A percentile compares a stretch with the other conserved stretches of the same genome.
Evolutionary conservation across 2,329 filamentous ascomycete genomes (phyloP).

Genomic region (Dichotomopilus funicola): DNA sequence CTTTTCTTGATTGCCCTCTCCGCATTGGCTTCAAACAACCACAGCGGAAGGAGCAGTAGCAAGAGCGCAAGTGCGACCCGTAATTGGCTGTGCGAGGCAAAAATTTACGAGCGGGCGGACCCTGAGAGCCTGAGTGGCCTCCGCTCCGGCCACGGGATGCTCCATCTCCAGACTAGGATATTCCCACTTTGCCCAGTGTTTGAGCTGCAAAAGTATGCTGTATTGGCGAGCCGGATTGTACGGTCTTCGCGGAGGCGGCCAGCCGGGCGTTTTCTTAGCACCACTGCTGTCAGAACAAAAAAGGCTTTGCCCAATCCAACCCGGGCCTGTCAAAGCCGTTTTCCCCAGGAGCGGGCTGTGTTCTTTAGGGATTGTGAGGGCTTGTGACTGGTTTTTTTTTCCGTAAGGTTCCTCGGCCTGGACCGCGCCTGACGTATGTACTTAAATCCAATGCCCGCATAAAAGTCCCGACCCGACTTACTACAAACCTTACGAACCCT

Average conservation of each 20-base stretch:
- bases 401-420: neutral
- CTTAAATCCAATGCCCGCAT: neutral
- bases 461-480: neutral
- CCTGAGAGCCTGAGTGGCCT: neutral
- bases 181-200: neutral
- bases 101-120: neutral
- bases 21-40: neutral
- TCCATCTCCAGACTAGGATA: neutral
- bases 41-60: neutral
- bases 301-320: no score
- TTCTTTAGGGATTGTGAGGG: neutral
- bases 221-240: no score
- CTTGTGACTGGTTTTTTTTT: neutral
- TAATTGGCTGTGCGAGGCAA: neutral
- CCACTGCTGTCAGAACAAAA: no score
- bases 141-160: neutral
- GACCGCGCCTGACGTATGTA: neutral
- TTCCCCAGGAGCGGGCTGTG: no score
- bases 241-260: neutral
- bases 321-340: no score
- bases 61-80: no score
- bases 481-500: conserved; percentile 5
- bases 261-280: neutral
- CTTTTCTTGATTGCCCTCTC: neutral
- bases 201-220: no score